Evolutionary conservation across 192 early-diverging fungal genomes (phyloP).

Genomic region (Phycomyces blakesleeanus): DNA sequence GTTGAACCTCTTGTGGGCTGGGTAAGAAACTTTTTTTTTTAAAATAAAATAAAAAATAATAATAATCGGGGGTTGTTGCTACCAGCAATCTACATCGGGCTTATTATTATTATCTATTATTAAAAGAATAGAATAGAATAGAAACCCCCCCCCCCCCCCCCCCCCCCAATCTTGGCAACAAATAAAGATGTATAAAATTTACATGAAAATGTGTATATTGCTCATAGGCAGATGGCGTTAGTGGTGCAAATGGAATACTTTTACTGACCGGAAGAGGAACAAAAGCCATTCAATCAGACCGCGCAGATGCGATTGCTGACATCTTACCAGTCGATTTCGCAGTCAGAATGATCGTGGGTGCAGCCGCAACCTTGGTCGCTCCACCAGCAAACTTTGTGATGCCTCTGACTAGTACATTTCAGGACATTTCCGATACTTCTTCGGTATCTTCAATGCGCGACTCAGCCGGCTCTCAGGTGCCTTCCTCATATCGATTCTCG

Average conservation of each 20-base stretch:
- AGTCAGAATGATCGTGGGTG: constrained; percentile 27
- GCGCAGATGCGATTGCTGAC: constrained; percentile 29
- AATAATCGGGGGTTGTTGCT: no score
- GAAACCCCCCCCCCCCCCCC: no score
- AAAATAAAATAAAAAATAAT: no score
- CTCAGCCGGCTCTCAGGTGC: background rate
- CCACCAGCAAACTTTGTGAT: background rate
- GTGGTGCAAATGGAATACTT: constrained; percentile 26
- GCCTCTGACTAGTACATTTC: background rate
- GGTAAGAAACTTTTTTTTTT: constrained; percentile 19
- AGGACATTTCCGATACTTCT: background rate
- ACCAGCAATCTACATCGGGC: no score
- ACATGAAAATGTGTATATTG: no score
- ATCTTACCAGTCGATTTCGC: constrained; percentile 34
- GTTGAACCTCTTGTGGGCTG: constrained; percentile 34
- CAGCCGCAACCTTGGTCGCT: constrained; percentile 14
- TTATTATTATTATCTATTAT: no score
- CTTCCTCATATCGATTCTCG: background rate
- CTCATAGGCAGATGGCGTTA: constrained; percentile 33
- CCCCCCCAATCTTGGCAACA: no score
- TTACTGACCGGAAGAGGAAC: constrained; percentile 29
- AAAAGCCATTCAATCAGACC: constrained; percentile 22
- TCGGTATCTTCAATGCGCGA: background rate
- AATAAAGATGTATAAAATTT: no score
- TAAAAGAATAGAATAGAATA: no score